These are phyloP conservation scores for Nigrospora sphaerica DNA, from an alignment of 2,329 filamentous ascomycete species.

Conservation along the genomic window DNA sequence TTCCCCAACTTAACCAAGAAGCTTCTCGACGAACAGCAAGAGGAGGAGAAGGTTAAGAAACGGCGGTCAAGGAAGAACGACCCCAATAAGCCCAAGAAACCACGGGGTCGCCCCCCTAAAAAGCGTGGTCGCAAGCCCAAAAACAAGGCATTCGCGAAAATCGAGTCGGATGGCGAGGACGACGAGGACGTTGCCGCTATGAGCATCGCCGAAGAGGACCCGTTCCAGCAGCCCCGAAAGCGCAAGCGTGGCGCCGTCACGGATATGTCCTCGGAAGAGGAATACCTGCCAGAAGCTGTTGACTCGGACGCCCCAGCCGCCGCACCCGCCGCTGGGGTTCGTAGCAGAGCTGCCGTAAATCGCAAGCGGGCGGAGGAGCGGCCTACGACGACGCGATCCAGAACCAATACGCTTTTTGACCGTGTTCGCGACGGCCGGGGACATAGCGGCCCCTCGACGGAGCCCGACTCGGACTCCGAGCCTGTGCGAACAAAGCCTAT, in stretches of 20 bases:
- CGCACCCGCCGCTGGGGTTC: not conserved
- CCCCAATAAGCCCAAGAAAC: constrained; percentile 17
- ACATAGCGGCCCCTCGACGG: constrained; percentile 1
- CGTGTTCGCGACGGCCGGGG: not conserved
- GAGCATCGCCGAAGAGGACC: constrained; percentile 12
- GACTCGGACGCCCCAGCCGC: constrained; percentile 15
- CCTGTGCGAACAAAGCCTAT: not conserved
- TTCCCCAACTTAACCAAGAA: constrained; percentile 56
- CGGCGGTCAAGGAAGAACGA: constrained; percentile 9
- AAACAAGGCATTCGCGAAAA: constrained; percentile 19
- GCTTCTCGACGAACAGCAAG: constrained; percentile 35
- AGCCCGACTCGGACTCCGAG: constrained; percentile 13
- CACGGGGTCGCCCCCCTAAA: constrained; percentile 17
- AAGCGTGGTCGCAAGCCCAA: constrained; percentile 20
- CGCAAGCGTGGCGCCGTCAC: constrained; percentile 15
- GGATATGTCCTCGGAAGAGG: constrained; percentile 16
- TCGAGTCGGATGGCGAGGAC: constrained; percentile 18
- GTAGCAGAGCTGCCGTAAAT: not conserved
- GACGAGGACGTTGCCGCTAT: constrained; percentile 13
- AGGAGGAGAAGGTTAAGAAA: constrained; percentile 13
- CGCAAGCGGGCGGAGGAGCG: not conserved
- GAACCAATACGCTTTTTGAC: not conserved
- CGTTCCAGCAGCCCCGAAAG: constrained; percentile 13
- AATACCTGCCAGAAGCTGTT: constrained; percentile 15
- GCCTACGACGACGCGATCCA: not conserved